A percentile compares a stretch with the other conserved stretches of the same genome.
Evolutionary conservation across 164 flowering plant species (phyloP).

Genomic region (Cinnamomum chago): DNA sequence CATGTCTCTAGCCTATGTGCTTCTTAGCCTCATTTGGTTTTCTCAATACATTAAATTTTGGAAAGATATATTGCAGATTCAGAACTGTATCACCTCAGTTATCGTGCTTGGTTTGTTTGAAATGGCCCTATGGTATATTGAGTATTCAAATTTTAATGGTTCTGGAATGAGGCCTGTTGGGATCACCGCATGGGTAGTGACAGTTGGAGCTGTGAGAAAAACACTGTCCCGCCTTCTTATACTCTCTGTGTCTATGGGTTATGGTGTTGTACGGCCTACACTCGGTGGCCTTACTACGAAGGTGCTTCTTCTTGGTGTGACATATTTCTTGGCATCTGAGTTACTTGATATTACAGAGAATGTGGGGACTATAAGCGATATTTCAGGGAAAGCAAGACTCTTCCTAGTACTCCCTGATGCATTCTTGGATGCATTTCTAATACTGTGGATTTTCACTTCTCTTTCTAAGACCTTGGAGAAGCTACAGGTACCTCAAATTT

Average conservation of each 20-base stretch:
- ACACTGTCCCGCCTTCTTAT: constrained; percentile 82
- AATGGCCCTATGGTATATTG: constrained; percentile 88
- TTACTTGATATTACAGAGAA: constrained; percentile 79
- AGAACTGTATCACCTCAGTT: constrained; percentile 74
- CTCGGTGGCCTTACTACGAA: constrained; percentile 95
- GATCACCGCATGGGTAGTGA: constrained; percentile 87
- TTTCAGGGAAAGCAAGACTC: constrained; percentile 88
- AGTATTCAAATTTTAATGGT: constrained; percentile 63
- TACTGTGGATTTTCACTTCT: constrained; percentile 92
- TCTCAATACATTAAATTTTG: constrained; percentile 71
- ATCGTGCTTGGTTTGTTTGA: constrained; percentile 81
- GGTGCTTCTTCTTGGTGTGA: constrained; percentile 78
- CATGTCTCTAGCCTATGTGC: constrained; percentile 67
- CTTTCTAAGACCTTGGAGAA: constrained; percentile 86
- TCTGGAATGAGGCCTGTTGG: constrained; percentile 78
- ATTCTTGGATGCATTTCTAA: constrained; percentile 81
- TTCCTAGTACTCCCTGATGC: constrained; percentile 87
- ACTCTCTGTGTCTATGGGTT: constrained; percentile 86
- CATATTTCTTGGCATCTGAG: constrained; percentile 85
- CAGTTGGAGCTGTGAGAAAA: constrained; percentile 82
- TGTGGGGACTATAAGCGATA: constrained; percentile 85
- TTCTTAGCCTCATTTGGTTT: constrained; percentile 67
- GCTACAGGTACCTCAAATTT: constrained; percentile 63
- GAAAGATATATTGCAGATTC: constrained; percentile 79
- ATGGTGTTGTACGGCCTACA: constrained; percentile 92